Evolutionary conservation across 1,284 basidiomycete species (phyloP).

Genomic region (Trichosporon inkin): DNA sequence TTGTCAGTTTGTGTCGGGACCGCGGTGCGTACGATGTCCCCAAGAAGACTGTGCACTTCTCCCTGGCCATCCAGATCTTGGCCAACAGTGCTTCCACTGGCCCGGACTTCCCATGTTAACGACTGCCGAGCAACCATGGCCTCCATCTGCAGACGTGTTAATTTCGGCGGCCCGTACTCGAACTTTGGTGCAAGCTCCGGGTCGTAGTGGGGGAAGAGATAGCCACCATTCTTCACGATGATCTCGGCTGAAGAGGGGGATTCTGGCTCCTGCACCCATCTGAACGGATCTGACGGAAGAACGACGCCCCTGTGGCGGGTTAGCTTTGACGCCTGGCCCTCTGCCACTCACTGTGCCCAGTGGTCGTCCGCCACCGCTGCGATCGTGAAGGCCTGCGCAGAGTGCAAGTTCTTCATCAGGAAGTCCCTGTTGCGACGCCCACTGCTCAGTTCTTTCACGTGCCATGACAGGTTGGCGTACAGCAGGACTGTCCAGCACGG

Average conservation of each 20-base stretch:
- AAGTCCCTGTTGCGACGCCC: not conserved
- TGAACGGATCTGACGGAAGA: not conserved
- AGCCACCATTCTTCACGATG: not conserved
- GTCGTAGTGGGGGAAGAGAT: constrained; percentile 2
- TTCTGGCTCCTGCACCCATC: not conserved
- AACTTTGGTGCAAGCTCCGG: not conserved
- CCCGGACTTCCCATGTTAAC: not conserved
- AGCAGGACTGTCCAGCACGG: constrained; percentile 21
- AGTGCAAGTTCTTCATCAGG: not conserved
- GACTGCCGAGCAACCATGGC: not conserved
- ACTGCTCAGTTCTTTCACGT: not conserved
- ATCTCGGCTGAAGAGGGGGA: not conserved
- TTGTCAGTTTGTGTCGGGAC: not conserved
- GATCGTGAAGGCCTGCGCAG: constrained; percentile 10
- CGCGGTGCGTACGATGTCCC: not conserved
- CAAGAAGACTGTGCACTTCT: not conserved
- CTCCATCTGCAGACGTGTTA: not conserved
- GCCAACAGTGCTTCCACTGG: not conserved
- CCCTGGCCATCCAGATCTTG: not conserved
- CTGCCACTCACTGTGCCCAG: constrained; percentile 27
- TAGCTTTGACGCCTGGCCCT: not conserved
- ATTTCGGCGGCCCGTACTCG: constrained; percentile 12
- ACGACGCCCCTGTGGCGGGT: constrained; percentile 7
- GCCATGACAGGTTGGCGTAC: not conserved
- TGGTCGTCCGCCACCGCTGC: constrained; percentile 24